These are phyloP conservation scores for Apophysomyces variabilis DNA, from an alignment of 371 early-diverging fungal species.

Conservation along the genomic window DNA sequence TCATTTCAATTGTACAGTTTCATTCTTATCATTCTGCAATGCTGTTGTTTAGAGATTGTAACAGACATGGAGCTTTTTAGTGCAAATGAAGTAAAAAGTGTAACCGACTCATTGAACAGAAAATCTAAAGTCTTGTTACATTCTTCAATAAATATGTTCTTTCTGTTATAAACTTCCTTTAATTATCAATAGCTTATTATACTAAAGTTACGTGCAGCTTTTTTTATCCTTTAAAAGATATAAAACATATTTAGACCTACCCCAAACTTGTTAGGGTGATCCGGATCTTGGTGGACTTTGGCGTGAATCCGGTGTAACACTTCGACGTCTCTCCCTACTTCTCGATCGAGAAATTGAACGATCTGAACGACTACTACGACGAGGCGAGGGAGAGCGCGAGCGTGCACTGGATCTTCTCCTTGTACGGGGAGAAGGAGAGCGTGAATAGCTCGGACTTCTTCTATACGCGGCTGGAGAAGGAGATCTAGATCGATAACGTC, in stretches of 20 bases:
- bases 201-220: background rate
- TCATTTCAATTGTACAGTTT: too few relatives aligned
- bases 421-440: slow-evolving; percentile 37
- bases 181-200: background rate
- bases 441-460: slow-evolving; percentile 16
- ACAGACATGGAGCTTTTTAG: too few relatives aligned
- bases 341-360: background rate
- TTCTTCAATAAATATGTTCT: background rate
- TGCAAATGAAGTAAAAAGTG: too few relatives aligned
- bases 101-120: background rate
- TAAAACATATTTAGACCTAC: background rate
- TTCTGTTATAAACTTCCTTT: background rate
- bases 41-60: too few relatives aligned
- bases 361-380: background rate
- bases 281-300: background rate
- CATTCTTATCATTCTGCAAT: too few relatives aligned
- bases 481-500: slow-evolving; percentile 14
- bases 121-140: too few relatives aligned
- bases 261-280: background rate
- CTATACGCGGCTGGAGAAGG: background rate
- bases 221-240: background rate
- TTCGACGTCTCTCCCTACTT: slow-evolving; percentile 1
- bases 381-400: background rate
- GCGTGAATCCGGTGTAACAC: background rate
- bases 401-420: slow-evolving; percentile 15